phyloP scores from a whole-genome alignment of 177 flowering plant species.

The Vitis hybrid region DNA sequence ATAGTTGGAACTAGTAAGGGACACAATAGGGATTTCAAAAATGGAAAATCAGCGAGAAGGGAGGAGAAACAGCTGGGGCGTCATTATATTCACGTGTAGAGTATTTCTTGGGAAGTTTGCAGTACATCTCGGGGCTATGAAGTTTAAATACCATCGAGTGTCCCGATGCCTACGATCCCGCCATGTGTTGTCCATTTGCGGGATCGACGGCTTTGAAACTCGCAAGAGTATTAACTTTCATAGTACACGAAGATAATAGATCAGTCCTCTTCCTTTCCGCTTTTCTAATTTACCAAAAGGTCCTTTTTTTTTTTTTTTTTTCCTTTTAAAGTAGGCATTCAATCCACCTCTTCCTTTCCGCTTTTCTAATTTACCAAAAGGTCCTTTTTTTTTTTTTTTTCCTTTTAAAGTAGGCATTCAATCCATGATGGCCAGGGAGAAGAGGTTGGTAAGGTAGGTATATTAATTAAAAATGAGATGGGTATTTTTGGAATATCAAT shows the following conservation, averaged over 20 bases:
- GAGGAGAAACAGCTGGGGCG: conserved; percentile 22
- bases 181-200: conserved; percentile 11
- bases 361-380: too few relatives aligned
- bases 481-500: too few relatives aligned
- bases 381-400: too few relatives aligned
- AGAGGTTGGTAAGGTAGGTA: neutral
- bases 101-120: conserved; percentile 23
- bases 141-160: conserved; percentile 9
- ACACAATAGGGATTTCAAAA: neutral
- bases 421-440: too few relatives aligned
- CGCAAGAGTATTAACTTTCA: conserved; percentile 7
- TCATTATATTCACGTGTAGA: conserved; percentile 30
- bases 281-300: too few relatives aligned
- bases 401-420: too few relatives aligned
- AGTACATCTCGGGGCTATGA: conserved; percentile 10
- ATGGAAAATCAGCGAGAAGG: conserved; percentile 1
- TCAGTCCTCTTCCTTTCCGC: neutral
- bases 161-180: conserved; percentile 20
- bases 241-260: conserved; percentile 10
- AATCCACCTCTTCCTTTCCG: neutral
- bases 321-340: too few relatives aligned
- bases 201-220: conserved; percentile 31
- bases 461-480: neutral
- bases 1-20: neutral
- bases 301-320: too few relatives aligned